Evolutionary conservation across 768 basidiomycete species (phyloP).

Genomic region (Termitomyces eurrhizus): DNA sequence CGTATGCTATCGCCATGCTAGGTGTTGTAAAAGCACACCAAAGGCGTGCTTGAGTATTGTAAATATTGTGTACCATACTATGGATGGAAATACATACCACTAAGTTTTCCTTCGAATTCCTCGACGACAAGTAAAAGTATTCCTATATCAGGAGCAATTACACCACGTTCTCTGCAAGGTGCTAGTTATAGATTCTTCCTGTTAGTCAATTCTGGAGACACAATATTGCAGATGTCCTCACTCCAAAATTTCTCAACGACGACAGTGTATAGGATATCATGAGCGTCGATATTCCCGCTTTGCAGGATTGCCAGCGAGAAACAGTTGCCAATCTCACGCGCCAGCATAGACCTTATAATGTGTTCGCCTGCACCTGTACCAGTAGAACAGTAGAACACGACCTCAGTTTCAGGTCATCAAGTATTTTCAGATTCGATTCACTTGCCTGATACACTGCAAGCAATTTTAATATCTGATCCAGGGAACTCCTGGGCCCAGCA

Average conservation of each 20-base stretch:
- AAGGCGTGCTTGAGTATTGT: slow-evolving; percentile 47
- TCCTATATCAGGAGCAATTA: slow-evolving; percentile 53
- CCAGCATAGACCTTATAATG: slow-evolving; percentile 56
- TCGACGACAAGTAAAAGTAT: slow-evolving; percentile 55
- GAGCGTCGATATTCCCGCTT: slow-evolving; percentile 43
- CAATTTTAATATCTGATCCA: slow-evolving; percentile 32
- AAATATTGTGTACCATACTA: slow-evolving; percentile 1
- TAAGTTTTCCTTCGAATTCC: slow-evolving; percentile 21
- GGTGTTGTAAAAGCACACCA: slow-evolving; percentile 85
- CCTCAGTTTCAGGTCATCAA: background rate
- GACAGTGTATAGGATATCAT: slow-evolving; percentile 43
- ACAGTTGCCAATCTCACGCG: slow-evolving; percentile 49
- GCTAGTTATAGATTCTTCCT: slow-evolving; percentile 20
- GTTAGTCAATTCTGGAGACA: slow-evolving; percentile 5
- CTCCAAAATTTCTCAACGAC: slow-evolving; percentile 50
- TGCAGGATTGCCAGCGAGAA: slow-evolving; percentile 21
- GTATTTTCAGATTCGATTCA: background rate
- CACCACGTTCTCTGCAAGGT: slow-evolving; percentile 33
- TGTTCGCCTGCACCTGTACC: slow-evolving; percentile 67
- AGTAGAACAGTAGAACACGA: slow-evolving; percentile 5
- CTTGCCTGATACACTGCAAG: slow-evolving; percentile 70
- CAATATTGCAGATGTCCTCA: slow-evolving; percentile 23
- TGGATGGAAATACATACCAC: slow-evolving; percentile 13
- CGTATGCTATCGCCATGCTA: slow-evolving; percentile 78
- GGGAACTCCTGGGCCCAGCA: slow-evolving; percentile 59